Evolutionary conservation across 148 eudicot genomes (phyloP).

Genomic region (Rhododendron griersonianum): DNA sequence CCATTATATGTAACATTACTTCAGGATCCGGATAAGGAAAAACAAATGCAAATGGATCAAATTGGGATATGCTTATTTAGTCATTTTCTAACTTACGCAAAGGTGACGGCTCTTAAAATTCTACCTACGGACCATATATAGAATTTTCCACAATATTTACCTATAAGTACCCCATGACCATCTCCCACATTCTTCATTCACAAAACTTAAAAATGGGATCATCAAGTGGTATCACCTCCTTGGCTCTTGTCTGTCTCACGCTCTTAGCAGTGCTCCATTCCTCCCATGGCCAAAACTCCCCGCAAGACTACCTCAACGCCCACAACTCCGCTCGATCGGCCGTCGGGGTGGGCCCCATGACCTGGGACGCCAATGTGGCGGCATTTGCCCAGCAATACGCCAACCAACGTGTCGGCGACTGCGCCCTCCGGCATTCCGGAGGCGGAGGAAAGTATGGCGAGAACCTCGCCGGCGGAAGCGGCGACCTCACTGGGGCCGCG

Average conservation of each 20-base stretch:
- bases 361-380: slow-evolving; percentile 18
- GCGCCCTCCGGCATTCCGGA: slow-evolving; percentile 6
- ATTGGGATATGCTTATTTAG: neutral
- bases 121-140: neutral
- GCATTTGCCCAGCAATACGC: slow-evolving; percentile 23
- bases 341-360: neutral
- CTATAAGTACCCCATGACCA: neutral
- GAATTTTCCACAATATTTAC: neutral
- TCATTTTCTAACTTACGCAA: neutral
- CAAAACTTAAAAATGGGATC: neutral
- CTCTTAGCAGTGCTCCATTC: neutral
- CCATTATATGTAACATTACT: too few relatives aligned
- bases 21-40: too few relatives aligned
- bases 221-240: neutral
- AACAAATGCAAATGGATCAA: too few relatives aligned
- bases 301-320: neutral
- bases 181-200: neutral
- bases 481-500: slow-evolving; percentile 5
- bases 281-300: neutral
- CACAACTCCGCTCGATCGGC: neutral
- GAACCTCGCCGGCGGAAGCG: slow-evolving; percentile 24
- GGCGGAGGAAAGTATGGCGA: slow-evolving; percentile 23
- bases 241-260: neutral
- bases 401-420: neutral
- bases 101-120: neutral